Conservation (phyloP, 1,284 basidiomycete genomes). For the Sporisorium graminicola region DNA sequence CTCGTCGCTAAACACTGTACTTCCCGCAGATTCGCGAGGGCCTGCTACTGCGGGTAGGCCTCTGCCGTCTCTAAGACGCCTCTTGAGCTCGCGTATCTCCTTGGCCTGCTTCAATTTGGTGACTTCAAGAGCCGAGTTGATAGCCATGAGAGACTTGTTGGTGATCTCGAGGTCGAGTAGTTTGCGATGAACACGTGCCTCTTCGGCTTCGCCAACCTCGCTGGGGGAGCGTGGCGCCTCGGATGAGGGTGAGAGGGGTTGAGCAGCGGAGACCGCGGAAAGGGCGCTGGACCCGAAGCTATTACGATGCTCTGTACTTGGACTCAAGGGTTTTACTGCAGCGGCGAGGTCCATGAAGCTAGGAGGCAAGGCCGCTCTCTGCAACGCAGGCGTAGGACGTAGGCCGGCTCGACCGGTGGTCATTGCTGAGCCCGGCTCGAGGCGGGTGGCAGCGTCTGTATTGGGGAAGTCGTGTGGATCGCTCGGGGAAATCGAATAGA, state of each 20-base stretch:
- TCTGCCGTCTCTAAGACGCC: conserved; percentile 46
- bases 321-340: conserved; percentile 3
- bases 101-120: conserved; percentile 69
- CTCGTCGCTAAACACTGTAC: conserved; percentile 20
- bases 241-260: conserved; percentile 32
- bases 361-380: conserved; percentile 18
- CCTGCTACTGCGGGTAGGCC: conserved; percentile 12
- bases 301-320: conserved; percentile 12
- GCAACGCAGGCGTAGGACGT: conserved; percentile 12
- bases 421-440: conserved; percentile 23
- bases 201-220: conserved; percentile 47
- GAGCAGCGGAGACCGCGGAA: conserved; percentile 8
- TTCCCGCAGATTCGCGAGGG: conserved; percentile 14
- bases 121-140: conserved; percentile 71
- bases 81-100: conserved; percentile 69
- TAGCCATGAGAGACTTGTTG: conserved; percentile 70
- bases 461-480: conserved; percentile 4
- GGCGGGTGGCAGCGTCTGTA: not conserved
- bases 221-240: conserved; percentile 36
- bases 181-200: conserved; percentile 65
- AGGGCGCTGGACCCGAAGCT: conserved; percentile 26
- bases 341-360: conserved; percentile 23
- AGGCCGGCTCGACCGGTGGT: conserved; percentile 20
- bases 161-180: conserved; percentile 72
- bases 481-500: conserved; percentile 14